These are phyloP conservation scores for Pythium aphanidermatum DNA, from an alignment of 352 stramenopile genomes.

Conservation along the genomic window DNA sequence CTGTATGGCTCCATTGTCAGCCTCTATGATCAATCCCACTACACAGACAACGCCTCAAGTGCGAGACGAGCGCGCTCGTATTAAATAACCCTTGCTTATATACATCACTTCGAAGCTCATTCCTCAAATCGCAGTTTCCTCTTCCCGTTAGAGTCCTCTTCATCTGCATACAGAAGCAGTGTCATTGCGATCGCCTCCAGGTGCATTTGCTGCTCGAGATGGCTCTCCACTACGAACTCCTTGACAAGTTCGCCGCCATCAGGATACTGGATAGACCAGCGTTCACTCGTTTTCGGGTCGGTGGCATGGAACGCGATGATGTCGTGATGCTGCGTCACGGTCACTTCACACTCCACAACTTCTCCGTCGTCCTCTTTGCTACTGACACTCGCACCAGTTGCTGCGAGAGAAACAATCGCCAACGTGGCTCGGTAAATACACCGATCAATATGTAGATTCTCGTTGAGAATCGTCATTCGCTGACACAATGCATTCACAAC, in stretches of 20 bases:
- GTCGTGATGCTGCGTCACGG: conserved; percentile 18
- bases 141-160: conserved; percentile 3
- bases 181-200: conserved; percentile 48
- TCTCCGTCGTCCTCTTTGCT: conserved; percentile 12
- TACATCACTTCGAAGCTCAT: conserved; percentile 7
- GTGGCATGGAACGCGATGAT: conserved; percentile 34
- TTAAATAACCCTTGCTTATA: too few relatives aligned
- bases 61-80: conserved; percentile 1
- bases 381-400: conserved; percentile 9
- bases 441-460: conserved; percentile 25
- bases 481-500: conserved; percentile 35
- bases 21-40: neutral
- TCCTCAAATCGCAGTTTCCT: conserved; percentile 50
- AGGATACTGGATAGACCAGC: conserved; percentile 35
- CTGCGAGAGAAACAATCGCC: conserved; percentile 28
- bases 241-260: conserved; percentile 47
- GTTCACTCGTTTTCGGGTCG: conserved; percentile 17
- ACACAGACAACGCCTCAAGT: neutral
- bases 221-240: conserved; percentile 48
- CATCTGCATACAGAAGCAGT: conserved; percentile 33
- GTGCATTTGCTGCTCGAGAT: conserved; percentile 54
- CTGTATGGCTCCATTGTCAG: conserved; percentile 8
- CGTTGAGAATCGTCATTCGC: conserved; percentile 13
- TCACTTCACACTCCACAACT: conserved; percentile 37
- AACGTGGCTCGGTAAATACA: conserved; percentile 35